A percentile compares a stretch with the other conserved stretches of the same genome.
Evolutionary conservation across 805 yeast species (phyloP).

Genomic region (Sugiyamaella mastotermitis): DNA sequence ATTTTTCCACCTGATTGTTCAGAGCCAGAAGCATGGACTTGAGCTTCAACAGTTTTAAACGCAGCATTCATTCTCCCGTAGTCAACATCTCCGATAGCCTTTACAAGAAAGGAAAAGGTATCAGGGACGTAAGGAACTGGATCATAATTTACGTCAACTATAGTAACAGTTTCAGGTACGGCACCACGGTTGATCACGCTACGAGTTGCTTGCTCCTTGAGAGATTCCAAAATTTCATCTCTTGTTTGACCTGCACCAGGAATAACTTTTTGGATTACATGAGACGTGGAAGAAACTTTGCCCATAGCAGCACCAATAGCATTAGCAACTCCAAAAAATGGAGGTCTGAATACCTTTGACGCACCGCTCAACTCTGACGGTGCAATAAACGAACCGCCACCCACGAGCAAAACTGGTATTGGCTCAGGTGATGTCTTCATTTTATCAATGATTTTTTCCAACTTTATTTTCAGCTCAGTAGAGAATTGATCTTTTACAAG

Average conservation of each 20-base stretch:
- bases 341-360: constrained; percentile 38
- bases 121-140: constrained; percentile 30
- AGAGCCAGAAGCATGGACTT: constrained; percentile 4
- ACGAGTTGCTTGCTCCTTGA: constrained; percentile 18
- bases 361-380: constrained; percentile 37
- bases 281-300: constrained; percentile 34
- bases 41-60: constrained; percentile 5
- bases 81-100: constrained; percentile 40
- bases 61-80: constrained; percentile 22
- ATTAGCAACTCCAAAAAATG: constrained; percentile 40
- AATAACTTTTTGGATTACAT: constrained; percentile 19
- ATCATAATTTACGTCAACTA: constrained; percentile 28
- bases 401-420: constrained; percentile 40
- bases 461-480: too few species aligned
- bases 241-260: constrained; percentile 17
- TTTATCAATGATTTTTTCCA: too few species aligned
- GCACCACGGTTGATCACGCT: constrained; percentile 28
- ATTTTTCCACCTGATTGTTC: constrained; percentile 5
- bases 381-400: constrained; percentile 47
- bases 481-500: too few species aligned
- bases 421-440: constrained; percentile 41
- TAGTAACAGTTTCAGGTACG: constrained; percentile 18
- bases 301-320: constrained; percentile 49
- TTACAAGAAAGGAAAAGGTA: constrained; percentile 17
- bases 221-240: constrained; percentile 20